These are phyloP conservation scores for Chlorella sp. DNA, from an alignment of 139 green algal genomes.

Conservation along the genomic window DNA sequence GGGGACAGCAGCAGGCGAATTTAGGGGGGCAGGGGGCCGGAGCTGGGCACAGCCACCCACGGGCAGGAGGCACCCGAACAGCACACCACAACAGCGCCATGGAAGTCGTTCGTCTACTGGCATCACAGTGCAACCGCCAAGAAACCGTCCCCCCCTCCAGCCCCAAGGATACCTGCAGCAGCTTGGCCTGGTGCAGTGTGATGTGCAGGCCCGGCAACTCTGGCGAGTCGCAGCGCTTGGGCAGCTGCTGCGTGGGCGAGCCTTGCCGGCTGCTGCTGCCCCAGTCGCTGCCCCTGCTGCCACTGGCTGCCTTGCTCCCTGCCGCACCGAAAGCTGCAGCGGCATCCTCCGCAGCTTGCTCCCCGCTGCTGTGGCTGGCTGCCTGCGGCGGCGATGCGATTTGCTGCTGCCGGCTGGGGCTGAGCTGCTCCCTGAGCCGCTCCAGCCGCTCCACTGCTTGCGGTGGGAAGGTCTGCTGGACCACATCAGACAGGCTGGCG, in stretches of 20 bases:
- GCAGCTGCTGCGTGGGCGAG: neutral
- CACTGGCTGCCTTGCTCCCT: too few species aligned
- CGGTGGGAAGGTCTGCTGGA: neutral
- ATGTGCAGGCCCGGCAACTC: constrained; percentile 10
- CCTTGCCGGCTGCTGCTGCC: neutral
- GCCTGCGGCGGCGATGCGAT: too few species aligned
- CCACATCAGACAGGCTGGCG: neutral
- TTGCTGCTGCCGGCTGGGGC: neutral
- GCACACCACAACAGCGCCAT: neutral
- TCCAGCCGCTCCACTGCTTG: neutral
- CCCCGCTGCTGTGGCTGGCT: neutral
- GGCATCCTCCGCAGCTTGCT: neutral
- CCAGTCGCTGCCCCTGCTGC: too few species aligned
- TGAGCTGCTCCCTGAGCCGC: neutral
- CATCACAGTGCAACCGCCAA: neutral
- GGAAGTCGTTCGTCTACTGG: neutral
- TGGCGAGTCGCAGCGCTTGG: neutral
- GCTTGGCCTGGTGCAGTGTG: neutral
- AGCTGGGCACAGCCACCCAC: too few species aligned
- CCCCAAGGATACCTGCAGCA: neutral
- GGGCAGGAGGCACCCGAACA: too few species aligned
- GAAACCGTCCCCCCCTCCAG: neutral
- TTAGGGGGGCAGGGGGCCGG: too few species aligned
- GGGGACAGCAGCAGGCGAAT: too few species aligned
- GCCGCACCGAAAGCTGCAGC: neutral